Evolutionary conservation across 2,329 filamentous ascomycete species (phyloP).

Genomic region (Orbilia blumenaviensis): DNA sequence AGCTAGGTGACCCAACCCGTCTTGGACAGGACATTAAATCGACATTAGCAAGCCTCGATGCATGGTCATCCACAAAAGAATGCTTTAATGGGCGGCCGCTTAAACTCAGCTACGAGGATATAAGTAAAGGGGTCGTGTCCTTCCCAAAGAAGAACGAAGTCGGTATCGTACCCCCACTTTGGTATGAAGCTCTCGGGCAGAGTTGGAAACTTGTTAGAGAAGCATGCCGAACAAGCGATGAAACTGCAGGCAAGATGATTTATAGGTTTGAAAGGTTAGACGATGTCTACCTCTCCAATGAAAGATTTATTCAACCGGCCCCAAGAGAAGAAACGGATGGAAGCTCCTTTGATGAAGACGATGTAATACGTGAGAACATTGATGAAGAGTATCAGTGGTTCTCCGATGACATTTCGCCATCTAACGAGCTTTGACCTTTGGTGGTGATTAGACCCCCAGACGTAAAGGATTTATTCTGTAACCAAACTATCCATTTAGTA

Average conservation of each 20-base stretch:
- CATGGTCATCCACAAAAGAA: constrained; percentile 9
- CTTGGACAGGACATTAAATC: background rate
- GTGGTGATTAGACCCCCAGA: too few species aligned
- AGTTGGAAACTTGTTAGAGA: constrained; percentile 20
- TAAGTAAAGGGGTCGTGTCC: constrained; percentile 14
- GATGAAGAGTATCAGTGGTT: background rate
- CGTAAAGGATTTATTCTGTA: too few species aligned
- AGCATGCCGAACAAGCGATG: background rate
- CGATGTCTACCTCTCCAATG: constrained; percentile 29
- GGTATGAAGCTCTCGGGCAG: constrained; percentile 34
- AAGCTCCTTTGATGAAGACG: background rate
- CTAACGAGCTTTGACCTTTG: too few species aligned
- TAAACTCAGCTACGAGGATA: constrained; percentile 19
- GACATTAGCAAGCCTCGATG: background rate
- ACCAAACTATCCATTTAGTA: too few species aligned
- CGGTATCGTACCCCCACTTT: constrained; percentile 26
- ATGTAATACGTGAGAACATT: background rate
- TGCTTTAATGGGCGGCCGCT: constrained; percentile 31
- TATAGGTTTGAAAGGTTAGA: constrained; percentile 29
- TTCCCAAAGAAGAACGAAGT: constrained; percentile 17
- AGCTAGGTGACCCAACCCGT: background rate
- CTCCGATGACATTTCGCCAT: too few species aligned
- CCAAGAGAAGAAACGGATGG: background rate
- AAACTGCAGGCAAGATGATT: background rate
- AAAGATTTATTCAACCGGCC: background rate